phyloP scores from a whole-genome alignment of 257 asterid genomes.

The Prunella vulgaris region DNA sequence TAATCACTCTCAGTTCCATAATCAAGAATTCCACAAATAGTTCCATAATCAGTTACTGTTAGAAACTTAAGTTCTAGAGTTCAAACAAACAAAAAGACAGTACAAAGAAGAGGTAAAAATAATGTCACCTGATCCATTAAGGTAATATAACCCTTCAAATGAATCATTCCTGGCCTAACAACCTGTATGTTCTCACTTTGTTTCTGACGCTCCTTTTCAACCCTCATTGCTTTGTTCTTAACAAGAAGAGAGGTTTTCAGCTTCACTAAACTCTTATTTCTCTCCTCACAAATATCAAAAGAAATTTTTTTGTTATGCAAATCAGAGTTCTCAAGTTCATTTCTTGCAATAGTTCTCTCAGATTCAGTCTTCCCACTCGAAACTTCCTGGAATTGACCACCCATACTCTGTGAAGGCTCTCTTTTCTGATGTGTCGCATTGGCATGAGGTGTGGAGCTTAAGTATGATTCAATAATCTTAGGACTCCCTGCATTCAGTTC shows the following conservation, averaged over 20 bases:
- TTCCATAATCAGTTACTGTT: background rate
- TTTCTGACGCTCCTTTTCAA: slow-evolving; percentile 25
- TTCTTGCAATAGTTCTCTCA: slow-evolving; percentile 21
- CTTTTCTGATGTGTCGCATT: background rate
- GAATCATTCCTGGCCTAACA: slow-evolving; percentile 72
- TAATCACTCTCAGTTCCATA: background rate
- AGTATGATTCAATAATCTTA: background rate
- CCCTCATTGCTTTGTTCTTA: slow-evolving; percentile 45
- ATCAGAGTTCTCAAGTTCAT: slow-evolving; percentile 21
- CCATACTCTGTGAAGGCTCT: slow-evolving; percentile 4
- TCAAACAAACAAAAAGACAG: background rate
- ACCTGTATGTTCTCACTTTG: slow-evolving; percentile 31
- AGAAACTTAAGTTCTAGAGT: background rate
- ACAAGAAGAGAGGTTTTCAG: slow-evolving; percentile 41
- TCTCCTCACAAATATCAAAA: slow-evolving; percentile 56
- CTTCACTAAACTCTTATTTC: slow-evolving; percentile 14
- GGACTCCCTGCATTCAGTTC: slow-evolving; percentile 8
- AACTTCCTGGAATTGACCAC: slow-evolving; percentile 16
- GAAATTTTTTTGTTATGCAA: slow-evolving; percentile 8
- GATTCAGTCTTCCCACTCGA: slow-evolving; percentile 23
- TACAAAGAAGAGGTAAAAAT: background rate
- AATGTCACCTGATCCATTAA: slow-evolving; percentile 52
- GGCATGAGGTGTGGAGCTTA: slow-evolving; percentile 12
- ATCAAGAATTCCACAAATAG: no score
- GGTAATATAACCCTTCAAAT: slow-evolving; percentile 49